Conservation (phyloP, 306 rosid genomes). For the Hippophae rhamnoides region DNA sequence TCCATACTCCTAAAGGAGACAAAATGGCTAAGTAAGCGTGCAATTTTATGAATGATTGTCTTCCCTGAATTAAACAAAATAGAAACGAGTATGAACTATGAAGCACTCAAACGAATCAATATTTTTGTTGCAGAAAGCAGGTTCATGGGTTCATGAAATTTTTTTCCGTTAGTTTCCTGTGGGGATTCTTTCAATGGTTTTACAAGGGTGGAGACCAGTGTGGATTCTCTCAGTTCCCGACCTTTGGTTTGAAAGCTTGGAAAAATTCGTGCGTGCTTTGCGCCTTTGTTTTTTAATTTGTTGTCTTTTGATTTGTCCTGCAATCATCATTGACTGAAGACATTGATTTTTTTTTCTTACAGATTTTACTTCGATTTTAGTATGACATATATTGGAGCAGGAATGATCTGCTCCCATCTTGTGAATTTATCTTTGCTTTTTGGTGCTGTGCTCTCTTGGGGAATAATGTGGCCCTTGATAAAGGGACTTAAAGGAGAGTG, state of each 20-base stretch:
- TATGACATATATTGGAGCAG: constrained; percentile 95
- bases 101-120: constrained; percentile 21
- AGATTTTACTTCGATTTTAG: constrained; percentile 97
- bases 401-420: constrained; percentile 95
- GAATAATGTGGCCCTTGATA: constrained; percentile 95
- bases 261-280: constrained; percentile 53
- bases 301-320: not conserved
- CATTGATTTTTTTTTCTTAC: constrained; percentile 19
- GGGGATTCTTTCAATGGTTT: constrained; percentile 97
- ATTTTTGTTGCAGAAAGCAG: constrained; percentile 59
- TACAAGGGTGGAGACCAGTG: constrained; percentile 70
- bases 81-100: constrained; percentile 13
- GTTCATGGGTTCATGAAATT: constrained; percentile 66
- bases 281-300: constrained; percentile 4
- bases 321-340: no score
- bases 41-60: not conserved
- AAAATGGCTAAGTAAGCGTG: constrained; percentile 62
- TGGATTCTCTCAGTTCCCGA: constrained; percentile 85
- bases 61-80: not conserved
- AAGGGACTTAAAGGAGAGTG: constrained; percentile 78
- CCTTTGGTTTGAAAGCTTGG: constrained; percentile 88
- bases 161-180: constrained; percentile 69
- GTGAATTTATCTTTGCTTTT: constrained; percentile 86
- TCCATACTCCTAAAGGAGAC: constrained; percentile 90
- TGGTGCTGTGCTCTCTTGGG: constrained; percentile 94